Percentiles rank a stretch among this genome's conserved stretches.
These are phyloP conservation scores for Skeletonema potamos DNA, from an alignment of 108 stramenopile species.

Conservation along the genomic window DNA sequence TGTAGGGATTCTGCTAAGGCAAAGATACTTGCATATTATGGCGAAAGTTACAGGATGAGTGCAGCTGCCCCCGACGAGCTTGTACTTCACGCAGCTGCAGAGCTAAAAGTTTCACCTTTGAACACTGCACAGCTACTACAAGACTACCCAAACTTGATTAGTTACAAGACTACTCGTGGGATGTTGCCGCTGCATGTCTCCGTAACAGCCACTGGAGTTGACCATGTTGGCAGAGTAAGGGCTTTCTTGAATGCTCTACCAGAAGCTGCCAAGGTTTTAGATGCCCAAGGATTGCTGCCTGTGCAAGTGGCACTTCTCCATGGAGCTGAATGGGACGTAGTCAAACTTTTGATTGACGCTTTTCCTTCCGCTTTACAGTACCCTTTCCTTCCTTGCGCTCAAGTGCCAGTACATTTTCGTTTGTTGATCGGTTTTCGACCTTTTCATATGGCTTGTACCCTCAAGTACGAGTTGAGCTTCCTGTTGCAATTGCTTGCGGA, in stretches of 20 bases:
- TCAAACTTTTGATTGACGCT: constrained; percentile 7
- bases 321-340: constrained; percentile 14
- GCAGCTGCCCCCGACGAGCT: constrained; percentile 5
- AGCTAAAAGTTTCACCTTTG: constrained; percentile 12
- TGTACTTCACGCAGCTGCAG: constrained; percentile 24
- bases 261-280: constrained; percentile 4
- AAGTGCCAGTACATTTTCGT: not conserved
- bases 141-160: constrained; percentile 22
- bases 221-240: constrained; percentile 8
- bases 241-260: constrained; percentile 1
- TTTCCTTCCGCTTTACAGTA: constrained; percentile 2
- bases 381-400: constrained; percentile 6
- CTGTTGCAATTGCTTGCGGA: constrained; percentile 6
- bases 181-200: constrained; percentile 15
- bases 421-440: constrained; percentile 20
- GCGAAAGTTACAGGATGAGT: not conserved
- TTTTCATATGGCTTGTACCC: constrained; percentile 23
- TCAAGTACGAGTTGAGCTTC: constrained; percentile 7
- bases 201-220: constrained; percentile 1
- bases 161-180: constrained; percentile 7
- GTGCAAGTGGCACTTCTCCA: constrained; percentile 21
- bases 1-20: constrained; percentile 7
- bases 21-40: constrained; percentile 15
- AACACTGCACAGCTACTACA: constrained; percentile 14
- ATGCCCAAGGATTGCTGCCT: constrained; percentile 19